A percentile compares a stretch with the other conserved stretches of the same genome.
phyloP scores from a whole-genome alignment of 805 yeast species.

The Candida sphagnicola region DNA sequence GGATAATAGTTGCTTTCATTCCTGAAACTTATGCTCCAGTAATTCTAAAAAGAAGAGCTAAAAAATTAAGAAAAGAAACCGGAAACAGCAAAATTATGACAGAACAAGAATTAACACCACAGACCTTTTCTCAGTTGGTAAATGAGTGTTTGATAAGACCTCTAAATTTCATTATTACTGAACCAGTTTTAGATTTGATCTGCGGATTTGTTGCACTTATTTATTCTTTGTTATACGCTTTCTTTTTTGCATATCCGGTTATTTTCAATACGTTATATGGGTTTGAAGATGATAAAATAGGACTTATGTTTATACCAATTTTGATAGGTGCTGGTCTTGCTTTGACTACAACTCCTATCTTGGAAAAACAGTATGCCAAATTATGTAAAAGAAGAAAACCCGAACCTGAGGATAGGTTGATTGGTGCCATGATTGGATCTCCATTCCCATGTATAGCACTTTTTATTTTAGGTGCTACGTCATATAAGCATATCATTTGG shows the following conservation, averaged over 20 bases:
- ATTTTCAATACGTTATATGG: slow-evolving; percentile 76
- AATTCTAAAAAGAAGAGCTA: slow-evolving; percentile 64
- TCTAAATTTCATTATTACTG: slow-evolving; percentile 67
- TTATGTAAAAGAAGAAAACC: slow-evolving; percentile 54
- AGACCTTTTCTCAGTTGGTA: slow-evolving; percentile 64
- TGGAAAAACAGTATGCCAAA: slow-evolving; percentile 59
- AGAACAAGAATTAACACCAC: slow-evolving; percentile 82
- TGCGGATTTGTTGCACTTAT: slow-evolving; percentile 85
- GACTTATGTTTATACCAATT: slow-evolving; percentile 87
- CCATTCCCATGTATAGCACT: slow-evolving; percentile 80
- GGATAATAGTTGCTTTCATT: slow-evolving; percentile 57
- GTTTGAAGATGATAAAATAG: slow-evolving; percentile 72
- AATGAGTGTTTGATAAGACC: slow-evolving; percentile 78
- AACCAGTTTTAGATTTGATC: slow-evolving; percentile 81
- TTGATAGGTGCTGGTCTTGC: slow-evolving; percentile 82
- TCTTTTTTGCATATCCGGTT: slow-evolving; percentile 93
- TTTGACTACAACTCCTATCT: slow-evolving; percentile 64
- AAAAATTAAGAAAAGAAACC: slow-evolving; percentile 65
- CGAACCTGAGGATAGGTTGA: slow-evolving; percentile 73
- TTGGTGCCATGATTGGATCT: slow-evolving; percentile 80
- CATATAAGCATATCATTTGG: slow-evolving; percentile 63
- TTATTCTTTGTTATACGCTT: slow-evolving; percentile 86
- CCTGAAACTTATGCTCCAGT: slow-evolving; percentile 95
- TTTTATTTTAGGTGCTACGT: slow-evolving; percentile 78
- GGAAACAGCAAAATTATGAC: slow-evolving; percentile 86